Evolutionary conservation across 371 early-diverging fungal genomes (phyloP), one percentile per base, ranked within the genome.

Genomic region (Chytridiales sp.): DNA sequence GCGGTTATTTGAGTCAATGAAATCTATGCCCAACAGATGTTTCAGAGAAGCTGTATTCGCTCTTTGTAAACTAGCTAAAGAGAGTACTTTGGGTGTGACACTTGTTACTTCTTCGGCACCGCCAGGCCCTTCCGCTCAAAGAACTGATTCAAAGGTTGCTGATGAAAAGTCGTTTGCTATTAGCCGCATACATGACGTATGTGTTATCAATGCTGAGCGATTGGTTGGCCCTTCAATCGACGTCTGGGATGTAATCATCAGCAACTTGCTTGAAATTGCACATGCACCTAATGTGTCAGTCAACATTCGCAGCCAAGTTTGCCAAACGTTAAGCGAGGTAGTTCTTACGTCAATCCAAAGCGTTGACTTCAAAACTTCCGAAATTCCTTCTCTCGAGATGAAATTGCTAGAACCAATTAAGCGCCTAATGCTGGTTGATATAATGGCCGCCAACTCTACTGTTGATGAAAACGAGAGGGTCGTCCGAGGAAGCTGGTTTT

Each of bases 101-200:
- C 41, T 27, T 17, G 21, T 17, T 2, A 40, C 46, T 13, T 32
- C 56, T 13, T 13, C 65, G 39, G 42, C 64, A 1, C 30, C 62
- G 26, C 19, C 56, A 5, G 47, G 19, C 27, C 30, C 66, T 36
- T 19, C 53, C 41, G 36, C 29, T 4, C 47, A 68, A 55, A 47
- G 61, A 59, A 9, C 26, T 59, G 39, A 56, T 41, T 36, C 60
- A 39, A 73, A 71, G 44, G 61, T 47, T 8, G 43, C 72, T 29
- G 79, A 92, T 41, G 87, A 86, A 34, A 85, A 84, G 61, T 85
- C 89, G 15, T 95, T 93, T 79, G 89, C 96, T 0, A 72, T 95
- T 11, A 84, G 86, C 29, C 90, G 92, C 69, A 68, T 98, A 52
- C 83, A 87, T 17, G 83, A 85, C 36, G 80, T 94, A 17, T 76